Base-by-base conservation (phyloP, 2,329 filamentous ascomycete species). In the Monosporascus sp. region DNA sequence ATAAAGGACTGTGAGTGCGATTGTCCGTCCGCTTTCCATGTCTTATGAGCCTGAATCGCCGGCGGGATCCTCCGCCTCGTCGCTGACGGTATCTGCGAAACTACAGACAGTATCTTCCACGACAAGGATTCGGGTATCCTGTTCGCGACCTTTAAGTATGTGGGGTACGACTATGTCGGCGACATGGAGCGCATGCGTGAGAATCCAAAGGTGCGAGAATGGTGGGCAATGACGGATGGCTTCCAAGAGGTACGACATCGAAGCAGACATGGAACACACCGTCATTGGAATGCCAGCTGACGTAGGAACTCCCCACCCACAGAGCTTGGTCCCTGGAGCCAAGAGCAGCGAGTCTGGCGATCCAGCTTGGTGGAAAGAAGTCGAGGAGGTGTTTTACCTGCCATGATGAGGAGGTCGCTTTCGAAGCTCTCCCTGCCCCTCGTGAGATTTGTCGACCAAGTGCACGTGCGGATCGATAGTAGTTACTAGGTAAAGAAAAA, bases 181-280 rank as follows among this genome's bases (percentile, higher is more conserved):
- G 89, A 93, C 65, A 92, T 93, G 89, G 79, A 82, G 68, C 78
- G 76, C 56, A 91, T 92, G 88, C 77, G 79, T 1, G 82, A 82
- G 53, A 90, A 91, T 61, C 79, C 82, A 1, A 86, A 85, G 64
- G 86, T 92, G 37, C 79, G 82, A 52, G 84, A 88, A 68, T 93
- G 89, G 89, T 93, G 88, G 88, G 74, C 74, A 54, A 86, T 92
- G 84, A 92, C 89, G 49, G 89, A 93, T 68, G 75, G 76, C 16
- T 89, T 85, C 76, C 89, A 92, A 72, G 85, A 84, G 69, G 79
- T 76, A 45, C 55, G 54, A 9, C 11, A 43, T 19, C 44, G 19
- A 19, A 9, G 8, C 24, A 22, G 14, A 19, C 19, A 17, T 9
- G 45, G 16, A 14, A 8, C 5, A 9, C 5, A 44, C 5, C n/a